phyloP scores from a whole-genome alignment of 2,329 filamentous ascomycete species.

The Claviceps arundinis region DNA sequence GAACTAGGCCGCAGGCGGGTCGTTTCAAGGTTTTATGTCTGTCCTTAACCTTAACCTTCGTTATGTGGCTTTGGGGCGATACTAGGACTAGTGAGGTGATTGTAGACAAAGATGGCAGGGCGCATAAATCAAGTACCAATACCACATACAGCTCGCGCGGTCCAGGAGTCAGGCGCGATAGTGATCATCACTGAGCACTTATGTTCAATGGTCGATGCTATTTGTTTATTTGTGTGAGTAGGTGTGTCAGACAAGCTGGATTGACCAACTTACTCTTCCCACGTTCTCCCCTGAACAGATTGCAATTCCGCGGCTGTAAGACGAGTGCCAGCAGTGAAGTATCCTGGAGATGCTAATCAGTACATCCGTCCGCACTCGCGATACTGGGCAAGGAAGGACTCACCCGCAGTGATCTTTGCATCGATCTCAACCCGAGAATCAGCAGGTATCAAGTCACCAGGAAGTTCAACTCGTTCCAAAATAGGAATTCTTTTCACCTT shows the following conservation, averaged over 20 bases:
- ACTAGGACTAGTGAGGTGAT: too few relatives aligned
- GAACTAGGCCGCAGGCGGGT: too few relatives aligned
- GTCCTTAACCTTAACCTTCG: too few relatives aligned
- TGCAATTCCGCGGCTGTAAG: slow-evolving; percentile 79
- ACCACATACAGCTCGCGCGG: not conserved
- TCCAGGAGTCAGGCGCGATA: not conserved
- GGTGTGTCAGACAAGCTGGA: not conserved
- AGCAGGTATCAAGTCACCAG: slow-evolving; percentile 83
- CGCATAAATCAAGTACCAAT: not conserved
- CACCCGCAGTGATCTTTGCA: slow-evolving; percentile 91
- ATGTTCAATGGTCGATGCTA: slow-evolving; percentile 6
- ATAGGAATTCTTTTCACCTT: slow-evolving; percentile 56
- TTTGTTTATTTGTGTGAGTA: not conserved
- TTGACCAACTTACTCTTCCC: slow-evolving; percentile 55
- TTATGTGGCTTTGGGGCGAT: too few relatives aligned
- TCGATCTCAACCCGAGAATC: slow-evolving; percentile 98
- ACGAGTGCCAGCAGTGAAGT: slow-evolving; percentile 77
- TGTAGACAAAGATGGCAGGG: too few relatives aligned
- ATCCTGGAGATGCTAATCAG: slow-evolving; percentile 29
- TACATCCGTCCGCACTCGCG: not conserved
- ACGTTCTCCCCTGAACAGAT: slow-evolving; percentile 77
- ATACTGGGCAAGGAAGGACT: slow-evolving; percentile 17
- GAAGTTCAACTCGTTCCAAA: slow-evolving; percentile 78
- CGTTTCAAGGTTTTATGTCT: too few relatives aligned
- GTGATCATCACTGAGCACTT: not conserved